A percentile compares a stretch with the other conserved stretches of the same genome.
phyloP scores from a whole-genome alignment of 495 filamentous ascomycete genomes.

The Aspergillus biplanus region DNA sequence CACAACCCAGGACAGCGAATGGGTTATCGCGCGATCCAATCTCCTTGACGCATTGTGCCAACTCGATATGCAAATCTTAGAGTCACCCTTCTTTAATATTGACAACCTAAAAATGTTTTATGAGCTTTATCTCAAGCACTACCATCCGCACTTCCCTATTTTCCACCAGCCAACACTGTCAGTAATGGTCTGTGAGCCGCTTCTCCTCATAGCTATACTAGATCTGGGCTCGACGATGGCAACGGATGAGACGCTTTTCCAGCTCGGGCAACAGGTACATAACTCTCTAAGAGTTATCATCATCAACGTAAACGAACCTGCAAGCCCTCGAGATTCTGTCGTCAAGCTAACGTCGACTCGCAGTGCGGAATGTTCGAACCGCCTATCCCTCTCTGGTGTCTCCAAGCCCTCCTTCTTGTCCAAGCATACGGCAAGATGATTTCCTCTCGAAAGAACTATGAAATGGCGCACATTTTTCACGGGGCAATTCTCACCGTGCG shows the following conservation, averaged over 20 bases:
- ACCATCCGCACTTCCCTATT: not conserved
- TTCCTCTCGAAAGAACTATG: not conserved
- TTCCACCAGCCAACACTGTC: not conserved
- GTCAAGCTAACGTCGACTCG: not conserved
- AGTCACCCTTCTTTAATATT: not conserved
- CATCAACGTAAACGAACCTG: not conserved
- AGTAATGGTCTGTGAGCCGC: not conserved
- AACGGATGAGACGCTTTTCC: not conserved
- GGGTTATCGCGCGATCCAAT: not conserved
- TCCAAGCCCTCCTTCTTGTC: not conserved
- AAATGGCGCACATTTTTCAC: not conserved
- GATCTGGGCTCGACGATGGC: not conserved
- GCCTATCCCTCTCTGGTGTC: not conserved
- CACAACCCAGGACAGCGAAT: not conserved
- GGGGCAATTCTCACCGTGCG: not conserved
- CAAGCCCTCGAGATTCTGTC: not conserved
- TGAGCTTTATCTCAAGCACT: not conserved
- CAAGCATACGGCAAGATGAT: not conserved
- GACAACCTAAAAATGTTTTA: not conserved
- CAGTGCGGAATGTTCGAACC: not conserved
- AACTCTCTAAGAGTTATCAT: not conserved
- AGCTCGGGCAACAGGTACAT: not conserved
- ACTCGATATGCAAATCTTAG: not conserved
- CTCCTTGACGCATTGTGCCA: not conserved
- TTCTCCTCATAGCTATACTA: not conserved